Percentiles rank a stretch among this genome's conserved stretches.
These are phyloP conservation scores for Claviceps paspali DNA, from an alignment of 2,329 filamentous ascomycete genomes.

Conservation along the genomic window DNA sequence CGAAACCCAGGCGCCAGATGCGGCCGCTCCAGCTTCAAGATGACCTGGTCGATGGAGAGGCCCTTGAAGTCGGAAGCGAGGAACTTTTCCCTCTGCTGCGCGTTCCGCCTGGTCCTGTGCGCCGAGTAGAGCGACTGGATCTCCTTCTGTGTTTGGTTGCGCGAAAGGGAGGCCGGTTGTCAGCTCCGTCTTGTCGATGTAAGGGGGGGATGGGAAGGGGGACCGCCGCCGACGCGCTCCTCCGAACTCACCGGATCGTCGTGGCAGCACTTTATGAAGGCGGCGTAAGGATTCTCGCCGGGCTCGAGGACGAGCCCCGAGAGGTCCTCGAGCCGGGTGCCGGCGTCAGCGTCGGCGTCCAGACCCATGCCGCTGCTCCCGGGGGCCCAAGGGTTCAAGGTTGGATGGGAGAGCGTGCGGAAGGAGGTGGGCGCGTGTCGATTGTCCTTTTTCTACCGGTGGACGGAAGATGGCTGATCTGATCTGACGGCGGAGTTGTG, in stretches of 20 bases:
- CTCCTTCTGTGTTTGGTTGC: slow-evolving; percentile 30
- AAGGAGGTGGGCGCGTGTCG: too few species aligned
- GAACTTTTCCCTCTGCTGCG: slow-evolving; percentile 60
- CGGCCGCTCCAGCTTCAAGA: slow-evolving; percentile 52
- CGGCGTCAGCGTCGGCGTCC: slow-evolving; percentile 19
- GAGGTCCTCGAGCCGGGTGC: slow-evolving; percentile 38
- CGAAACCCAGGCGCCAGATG: slow-evolving; percentile 50
- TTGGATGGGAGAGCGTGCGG: too few species aligned
- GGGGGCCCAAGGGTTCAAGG: too few species aligned
- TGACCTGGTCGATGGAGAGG: slow-evolving; percentile 60
- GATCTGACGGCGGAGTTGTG: too few species aligned
- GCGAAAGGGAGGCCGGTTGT: too few species aligned
- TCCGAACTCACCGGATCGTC: slow-evolving; percentile 49
- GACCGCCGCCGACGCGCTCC: too few species aligned
- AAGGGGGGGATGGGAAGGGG: background rate
- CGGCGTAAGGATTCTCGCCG: slow-evolving; percentile 60
- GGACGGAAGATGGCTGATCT: too few species aligned
- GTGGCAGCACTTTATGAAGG: slow-evolving; percentile 52
- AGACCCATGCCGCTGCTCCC: background rate
- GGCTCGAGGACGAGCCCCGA: slow-evolving; percentile 33
- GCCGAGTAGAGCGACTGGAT: slow-evolving; percentile 58
- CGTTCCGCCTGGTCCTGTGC: slow-evolving; percentile 63
- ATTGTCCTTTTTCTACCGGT: too few species aligned
- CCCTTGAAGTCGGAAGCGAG: slow-evolving; percentile 52
- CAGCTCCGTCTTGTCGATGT: too few species aligned